A percentile compares a stretch with the other conserved stretches of the same genome.
Evolutionary conservation across 2,329 filamentous ascomycete genomes (phyloP).

Genomic region (Penicillium sp.): DNA sequence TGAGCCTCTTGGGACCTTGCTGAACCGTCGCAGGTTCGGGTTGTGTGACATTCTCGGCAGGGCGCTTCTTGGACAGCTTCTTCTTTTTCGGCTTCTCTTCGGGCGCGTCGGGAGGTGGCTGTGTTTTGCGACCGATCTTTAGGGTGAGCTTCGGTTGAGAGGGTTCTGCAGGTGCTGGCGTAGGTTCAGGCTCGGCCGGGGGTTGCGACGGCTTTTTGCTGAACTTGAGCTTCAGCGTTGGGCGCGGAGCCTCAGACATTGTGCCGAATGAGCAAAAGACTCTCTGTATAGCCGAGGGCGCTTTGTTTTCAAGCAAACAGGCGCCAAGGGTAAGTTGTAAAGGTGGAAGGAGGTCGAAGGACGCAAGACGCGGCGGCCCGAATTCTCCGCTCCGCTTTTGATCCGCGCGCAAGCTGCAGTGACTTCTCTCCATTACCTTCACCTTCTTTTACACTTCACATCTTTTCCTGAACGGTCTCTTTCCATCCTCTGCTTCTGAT

Average conservation of each 20-base stretch:
- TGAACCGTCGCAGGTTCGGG: constrained; percentile 25
- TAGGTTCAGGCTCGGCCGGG: constrained; percentile 22
- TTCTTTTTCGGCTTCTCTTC: constrained; percentile 34
- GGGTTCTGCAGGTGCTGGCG: constrained; percentile 20
- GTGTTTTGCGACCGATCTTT: constrained; percentile 38
- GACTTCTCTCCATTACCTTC: neutral
- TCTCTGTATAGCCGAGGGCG: neutral
- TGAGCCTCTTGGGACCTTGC: constrained; percentile 39
- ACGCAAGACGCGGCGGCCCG: neutral
- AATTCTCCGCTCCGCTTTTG: constrained; percentile 16
- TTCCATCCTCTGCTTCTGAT: neutral
- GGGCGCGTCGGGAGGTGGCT: constrained; percentile 3
- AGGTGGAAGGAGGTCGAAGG: neutral
- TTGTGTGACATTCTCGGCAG: constrained; percentile 28
- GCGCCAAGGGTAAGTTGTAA: neutral
- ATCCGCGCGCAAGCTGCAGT: neutral
- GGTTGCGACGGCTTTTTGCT: constrained; percentile 37
- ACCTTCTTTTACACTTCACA: neutral
- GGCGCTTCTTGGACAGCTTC: constrained; percentile 40
- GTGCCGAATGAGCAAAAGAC: constrained; percentile 1
- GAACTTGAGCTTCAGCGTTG: constrained; percentile 43
- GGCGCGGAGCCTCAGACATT: constrained; percentile 38
- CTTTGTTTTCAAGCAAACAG: neutral
- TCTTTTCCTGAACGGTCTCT: neutral
- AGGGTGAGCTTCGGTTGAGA: constrained; percentile 42